Conservation (phyloP, 1,284 basidiomycete genomes). For the Mycocalia duriaeana region DNA sequence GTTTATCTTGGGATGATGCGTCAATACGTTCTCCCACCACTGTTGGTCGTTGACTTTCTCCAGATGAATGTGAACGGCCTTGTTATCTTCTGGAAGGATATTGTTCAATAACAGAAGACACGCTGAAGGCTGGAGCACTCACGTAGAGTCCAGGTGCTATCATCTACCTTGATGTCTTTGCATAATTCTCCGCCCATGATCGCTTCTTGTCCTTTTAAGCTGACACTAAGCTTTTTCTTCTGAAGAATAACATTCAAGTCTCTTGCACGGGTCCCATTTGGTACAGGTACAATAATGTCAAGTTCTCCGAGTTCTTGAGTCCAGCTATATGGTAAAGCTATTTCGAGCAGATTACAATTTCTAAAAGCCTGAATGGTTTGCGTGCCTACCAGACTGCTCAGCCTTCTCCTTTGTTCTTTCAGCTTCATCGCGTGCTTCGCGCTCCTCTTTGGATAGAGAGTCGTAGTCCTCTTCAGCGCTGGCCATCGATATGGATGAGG, state of each 20-base stretch:
- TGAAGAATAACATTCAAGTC: conserved; percentile 76
- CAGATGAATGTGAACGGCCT: conserved; percentile 71
- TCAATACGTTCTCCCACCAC: conserved; percentile 98
- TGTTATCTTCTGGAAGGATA: conserved; percentile 70
- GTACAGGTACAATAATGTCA: conserved; percentile 80
- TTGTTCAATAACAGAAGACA: conserved; percentile 2
- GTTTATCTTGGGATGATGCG: conserved; percentile 94
- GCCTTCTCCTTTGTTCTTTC: conserved; percentile 65
- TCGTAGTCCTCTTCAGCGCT: conserved; percentile 62
- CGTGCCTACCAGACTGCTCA: conserved; percentile 79
- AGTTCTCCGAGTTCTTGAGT: conserved; percentile 86
- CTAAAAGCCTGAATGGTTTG: no score
- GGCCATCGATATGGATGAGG: conserved; percentile 19
- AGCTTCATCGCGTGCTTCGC: conserved; percentile 64
- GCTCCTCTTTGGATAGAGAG: conserved; percentile 73
- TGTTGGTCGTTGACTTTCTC: conserved; percentile 85
- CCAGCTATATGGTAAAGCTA: conserved; percentile 91
- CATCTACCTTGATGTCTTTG: conserved; percentile 91
- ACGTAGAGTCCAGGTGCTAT: conserved; percentile 97
- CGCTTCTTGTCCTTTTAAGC: conserved; percentile 79
- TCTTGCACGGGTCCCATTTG: conserved; percentile 78
- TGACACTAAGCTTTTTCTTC: conserved; percentile 81
- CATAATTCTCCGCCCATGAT: conserved; percentile 91
- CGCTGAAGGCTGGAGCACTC: no score
- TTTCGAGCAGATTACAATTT: conserved; percentile 11